A percentile compares a stretch with the other conserved stretches of the same genome.
phyloP scores from a whole-genome alignment of 129 eudicot species.

The Daucus carota region DNA sequence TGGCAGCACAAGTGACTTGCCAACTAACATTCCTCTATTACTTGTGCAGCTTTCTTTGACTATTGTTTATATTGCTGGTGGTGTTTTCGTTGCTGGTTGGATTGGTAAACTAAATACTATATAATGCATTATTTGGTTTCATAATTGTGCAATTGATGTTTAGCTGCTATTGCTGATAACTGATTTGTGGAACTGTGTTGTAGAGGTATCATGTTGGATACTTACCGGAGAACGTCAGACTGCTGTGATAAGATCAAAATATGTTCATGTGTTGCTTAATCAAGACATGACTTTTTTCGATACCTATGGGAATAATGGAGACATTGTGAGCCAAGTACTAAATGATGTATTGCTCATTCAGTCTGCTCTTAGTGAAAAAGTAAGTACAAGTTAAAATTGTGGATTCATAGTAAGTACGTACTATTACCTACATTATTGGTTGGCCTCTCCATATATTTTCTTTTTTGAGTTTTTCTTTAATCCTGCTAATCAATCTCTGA shows the following conservation, averaged over 20 bases:
- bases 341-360: constrained; percentile 96
- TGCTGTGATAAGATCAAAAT: constrained; percentile 92
- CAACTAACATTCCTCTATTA: constrained; percentile 8
- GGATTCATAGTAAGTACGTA: background rate
- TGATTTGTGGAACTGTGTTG: constrained; percentile 13
- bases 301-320: constrained; percentile 96
- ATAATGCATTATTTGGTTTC: background rate
- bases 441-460: background rate
- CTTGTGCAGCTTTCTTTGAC: constrained; percentile 66
- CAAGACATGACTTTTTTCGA: constrained; percentile 99
- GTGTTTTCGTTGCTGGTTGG: constrained; percentile 96
- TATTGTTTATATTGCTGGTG: constrained; percentile 84
- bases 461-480: background rate
- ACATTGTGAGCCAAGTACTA: constrained; percentile 95
- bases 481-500: constrained; percentile 15
- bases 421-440: background rate
- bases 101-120: constrained; percentile 54
- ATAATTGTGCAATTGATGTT: constrained; percentile 2
- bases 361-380: constrained; percentile 99
- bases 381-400: constrained; percentile 18
- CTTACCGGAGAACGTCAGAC: constrained; percentile 98
- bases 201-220: constrained; percentile 99
- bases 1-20: background rate
- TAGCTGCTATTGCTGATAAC: constrained; percentile 11
- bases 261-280: constrained; percentile 85